Base-by-base conservation (phyloP, 495 filamentous ascomycete genomes). In the Apiosordaria backusii region DNA sequence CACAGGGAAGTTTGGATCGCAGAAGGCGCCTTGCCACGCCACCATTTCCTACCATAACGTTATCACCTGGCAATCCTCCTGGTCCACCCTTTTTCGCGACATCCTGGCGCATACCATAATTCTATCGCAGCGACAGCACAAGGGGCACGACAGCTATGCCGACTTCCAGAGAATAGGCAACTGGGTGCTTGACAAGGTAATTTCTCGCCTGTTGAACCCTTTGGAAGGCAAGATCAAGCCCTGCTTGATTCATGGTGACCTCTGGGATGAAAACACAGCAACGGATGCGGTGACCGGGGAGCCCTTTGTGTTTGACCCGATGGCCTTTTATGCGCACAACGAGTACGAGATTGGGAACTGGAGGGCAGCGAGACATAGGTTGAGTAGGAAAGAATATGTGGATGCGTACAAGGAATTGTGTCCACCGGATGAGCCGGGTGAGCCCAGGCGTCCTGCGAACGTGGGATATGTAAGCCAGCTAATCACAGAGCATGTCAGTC, bases 1-100 rank as follows among this genome's bases (percentile, higher is more conserved):
- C 1, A 81, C 72, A 16, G 80, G 79, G 0, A 80, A 80, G 65
- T 87, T 83, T 65, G 84, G 84, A 0, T 86, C 86, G 66, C 79
- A 82, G 55, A 63, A 79, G 74, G 77, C 29, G 72, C 77, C 35
- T 40, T 83, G 45, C 68, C 75, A 79, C 24, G 77, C 80, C 62
- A 68, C 62, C 4, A 72, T 73, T 7, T 72, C 50, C 5, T 69
- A 74, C 25, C 40, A 6, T 50, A n/a, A 45, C 9, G 35, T 45
- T n/a, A 24, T 21, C 21, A 62, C 61, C 1, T 83, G 79, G 81
- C 72, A 79, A 52, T 71, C 71, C 3, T 77, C 79, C 18, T 84
- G 35, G 35, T 10, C 35, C 6, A 13, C 35, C 35, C 15, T 45
- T 0, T 45, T 45, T 13, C 35, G 35, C 35, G 35, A 45, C 35